Base-by-base conservation (phyloP, 2,329 filamentous ascomycete genomes). In the Colletotrichum noveboracense region DNA sequence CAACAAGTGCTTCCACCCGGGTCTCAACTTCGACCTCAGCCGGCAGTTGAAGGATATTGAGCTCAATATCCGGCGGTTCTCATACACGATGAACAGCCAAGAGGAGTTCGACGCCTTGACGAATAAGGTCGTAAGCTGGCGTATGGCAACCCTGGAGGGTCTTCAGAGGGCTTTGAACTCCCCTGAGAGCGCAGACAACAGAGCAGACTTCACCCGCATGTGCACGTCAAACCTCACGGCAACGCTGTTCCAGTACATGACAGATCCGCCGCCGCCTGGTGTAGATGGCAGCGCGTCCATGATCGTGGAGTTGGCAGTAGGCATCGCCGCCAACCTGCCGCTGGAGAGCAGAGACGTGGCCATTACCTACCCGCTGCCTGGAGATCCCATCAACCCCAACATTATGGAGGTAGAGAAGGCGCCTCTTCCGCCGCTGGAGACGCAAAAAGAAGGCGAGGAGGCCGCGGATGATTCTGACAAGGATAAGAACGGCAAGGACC, bases 81-180 rank as follows among this genome's bases (percentile, higher is more conserved):
- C 94, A 64, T 93, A 94, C 76, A 91, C 92, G 16, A 88, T 94
- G 78, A 93, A 90, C 79, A 96, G 93, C 72, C 92, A 94, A 70
- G 96, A 98, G 82, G 96, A 98, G 82, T 95, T 94, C 79, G 96
- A 98, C 69, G 96, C 96, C 2, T 90, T 98, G 71, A 94, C 94
- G 26, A 92, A 93, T 61, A 98, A 98, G 85, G 92, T 98, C 60
- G 93, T 98, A 76, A 95, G 94, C 82, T 99, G 97, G 97, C 93
- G 97, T 75, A 92, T 98, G 85, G 93, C 96, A 5, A 99, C 97
- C 4, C 88, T 98, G 18, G 97, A 99, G 81, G 97, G 96, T n/a
- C 88, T 99, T 21, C 90, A 93, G 77, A 92, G 94, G 68, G 84
- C 91, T 43, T 89, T 98, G 21, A 89, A 90, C 72, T 92, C 93